These are phyloP conservation scores for Hericium erinaceus DNA, from an alignment of 768 basidiomycete genomes.

Conservation along the genomic window DNA sequence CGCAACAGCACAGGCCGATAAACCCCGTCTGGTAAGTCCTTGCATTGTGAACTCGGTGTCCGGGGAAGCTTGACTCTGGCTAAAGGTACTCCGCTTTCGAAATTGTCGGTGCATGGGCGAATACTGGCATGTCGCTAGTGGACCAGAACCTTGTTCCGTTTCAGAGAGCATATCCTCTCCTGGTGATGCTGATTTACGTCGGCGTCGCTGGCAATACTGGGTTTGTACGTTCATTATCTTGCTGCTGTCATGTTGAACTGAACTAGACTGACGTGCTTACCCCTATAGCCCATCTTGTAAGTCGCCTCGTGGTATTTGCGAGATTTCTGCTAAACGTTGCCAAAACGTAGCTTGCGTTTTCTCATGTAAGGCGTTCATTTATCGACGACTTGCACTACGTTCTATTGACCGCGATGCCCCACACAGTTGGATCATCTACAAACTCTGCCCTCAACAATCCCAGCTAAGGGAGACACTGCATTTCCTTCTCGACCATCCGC, in stretches of 20 bases:
- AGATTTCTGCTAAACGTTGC: neutral
- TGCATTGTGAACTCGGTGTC: neutral
- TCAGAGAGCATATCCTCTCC: conserved; percentile 36
- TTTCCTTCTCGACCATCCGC: conserved; percentile 90
- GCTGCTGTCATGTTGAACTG: neutral
- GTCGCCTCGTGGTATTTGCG: conserved; percentile 6
- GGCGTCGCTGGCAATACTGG: conserved; percentile 50
- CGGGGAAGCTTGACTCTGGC: too few relatives aligned
- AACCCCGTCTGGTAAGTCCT: conserved; percentile 30
- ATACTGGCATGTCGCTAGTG: conserved; percentile 39
- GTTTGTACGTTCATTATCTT: conserved; percentile 30
- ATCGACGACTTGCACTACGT: neutral
- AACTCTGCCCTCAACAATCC: conserved; percentile 47
- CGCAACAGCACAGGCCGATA: conserved; percentile 30
- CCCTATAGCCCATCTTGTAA: conserved; percentile 26
- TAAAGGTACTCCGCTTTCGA: conserved; percentile 39
- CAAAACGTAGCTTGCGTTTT: conserved; percentile 27
- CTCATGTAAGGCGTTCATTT: conserved; percentile 24
- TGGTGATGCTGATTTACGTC: conserved; percentile 31
- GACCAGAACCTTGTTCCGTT: conserved; percentile 48
- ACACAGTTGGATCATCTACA: conserved; percentile 66
- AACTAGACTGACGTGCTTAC: neutral
- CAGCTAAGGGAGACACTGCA: conserved; percentile 68
- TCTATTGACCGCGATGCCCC: neutral
- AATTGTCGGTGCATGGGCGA: conserved; percentile 40